Base-by-base conservation (phyloP, 2,329 filamentous ascomycete species). In the Nothophoma quercina region DNA sequence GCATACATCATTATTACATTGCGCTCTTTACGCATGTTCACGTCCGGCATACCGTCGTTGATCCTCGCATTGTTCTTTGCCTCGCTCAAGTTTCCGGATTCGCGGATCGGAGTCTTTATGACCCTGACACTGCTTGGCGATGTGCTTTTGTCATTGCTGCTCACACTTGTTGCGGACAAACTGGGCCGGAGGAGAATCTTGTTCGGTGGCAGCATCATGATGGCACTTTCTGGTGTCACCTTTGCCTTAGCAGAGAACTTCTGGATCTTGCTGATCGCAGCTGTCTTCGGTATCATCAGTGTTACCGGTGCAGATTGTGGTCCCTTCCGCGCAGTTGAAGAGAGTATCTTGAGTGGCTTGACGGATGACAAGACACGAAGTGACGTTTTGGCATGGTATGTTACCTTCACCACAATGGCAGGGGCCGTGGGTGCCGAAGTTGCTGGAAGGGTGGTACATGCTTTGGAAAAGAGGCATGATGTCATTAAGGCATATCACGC, bases 1-100 rank as follows among this genome's bases (percentile, higher is more conserved):
- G 71, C 70, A 15, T 73, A 73, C 50, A 63, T 75, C 35, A 70
- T 76, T 41, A 85, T 86, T 58, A 59, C 56, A 4, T 55, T 72
- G 21, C 68, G 70, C 25, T 68, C 62, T 13, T 39, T 70, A 22
- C 69, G 70, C 54, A 72, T 73, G 69, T 72, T 73, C 51, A 64
- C 63, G 1, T 68, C 70, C n/a, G 70, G 70, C 25, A 73, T 73
- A 16, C 70, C 70, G 1, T 67, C 68, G 9, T 65, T 76, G 18
- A 72, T 75, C 28, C 63, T 76, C 6, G 73, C 71, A 1, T 59
- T 75, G 19, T 75, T 74, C 67, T 74, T 76, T 55, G 60, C 71
- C 19, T 67, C 67, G 4, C 67, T 76, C 4, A 47, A 61, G 18
- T 71, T 75, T 30, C 61, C 71, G 2, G 73, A 75, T 43, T 62